Percentiles rank a stretch among this genome's conserved stretches.
These are phyloP conservation scores for Beauveria brongniartii DNA, from an alignment of 2,329 filamentous ascomycete genomes.

Conservation along the genomic window DNA sequence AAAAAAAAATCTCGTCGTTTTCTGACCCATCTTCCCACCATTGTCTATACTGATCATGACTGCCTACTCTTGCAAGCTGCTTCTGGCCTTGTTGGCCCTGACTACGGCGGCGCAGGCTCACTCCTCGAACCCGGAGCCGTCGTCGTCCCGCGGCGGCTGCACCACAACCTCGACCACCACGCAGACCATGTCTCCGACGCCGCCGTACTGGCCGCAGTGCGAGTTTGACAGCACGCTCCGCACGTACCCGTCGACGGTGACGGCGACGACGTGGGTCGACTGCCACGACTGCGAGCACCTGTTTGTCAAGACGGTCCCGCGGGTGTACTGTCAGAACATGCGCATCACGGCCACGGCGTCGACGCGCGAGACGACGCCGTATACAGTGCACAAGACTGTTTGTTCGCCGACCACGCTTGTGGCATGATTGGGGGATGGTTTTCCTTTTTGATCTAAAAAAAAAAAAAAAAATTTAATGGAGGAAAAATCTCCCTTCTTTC, in stretches of 20 bases:
- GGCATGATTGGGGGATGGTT: no score
- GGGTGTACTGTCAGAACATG: constrained; percentile 21
- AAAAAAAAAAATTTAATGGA: no score
- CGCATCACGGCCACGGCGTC: constrained; percentile 16
- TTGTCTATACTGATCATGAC: neutral
- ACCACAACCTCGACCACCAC: constrained; percentile 20
- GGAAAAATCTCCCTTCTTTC: no score
- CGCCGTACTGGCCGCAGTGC: constrained; percentile 23
- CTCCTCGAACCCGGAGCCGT: neutral
- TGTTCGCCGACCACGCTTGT: constrained; percentile 17
- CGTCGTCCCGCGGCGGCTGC: constrained; percentile 16
- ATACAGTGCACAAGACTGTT: constrained; percentile 20
- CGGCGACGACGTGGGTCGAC: constrained; percentile 19
- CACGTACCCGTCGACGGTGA: constrained; percentile 21
- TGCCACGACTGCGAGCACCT: constrained; percentile 25
- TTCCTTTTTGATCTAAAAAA: no score
- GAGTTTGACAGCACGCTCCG: constrained; percentile 17
- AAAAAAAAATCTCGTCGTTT: neutral
- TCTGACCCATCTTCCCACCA: neutral
- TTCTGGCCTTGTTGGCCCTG: neutral
- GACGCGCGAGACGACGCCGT: constrained; percentile 16
- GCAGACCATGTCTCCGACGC: constrained; percentile 18
- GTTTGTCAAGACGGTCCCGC: constrained; percentile 14
- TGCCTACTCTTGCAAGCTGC: neutral
- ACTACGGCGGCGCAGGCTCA: neutral